Base-by-base conservation (phyloP, 176 grass and related monocot genomes). In the Oryza meyeriana region DNA sequence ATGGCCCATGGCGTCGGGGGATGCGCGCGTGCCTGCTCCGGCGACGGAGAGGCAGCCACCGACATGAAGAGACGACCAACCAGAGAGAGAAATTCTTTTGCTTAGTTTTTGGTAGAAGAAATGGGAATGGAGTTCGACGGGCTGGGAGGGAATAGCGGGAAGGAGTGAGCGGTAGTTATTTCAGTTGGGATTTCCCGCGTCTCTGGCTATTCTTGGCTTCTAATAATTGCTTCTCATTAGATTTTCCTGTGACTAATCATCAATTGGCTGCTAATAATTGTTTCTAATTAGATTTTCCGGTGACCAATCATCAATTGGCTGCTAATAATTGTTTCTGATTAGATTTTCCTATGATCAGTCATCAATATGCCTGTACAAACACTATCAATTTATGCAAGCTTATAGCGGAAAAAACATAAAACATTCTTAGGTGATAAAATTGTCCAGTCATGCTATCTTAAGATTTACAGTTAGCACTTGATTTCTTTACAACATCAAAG, bases 1-100 rank as follows among this genome's bases (percentile, higher is more conserved):
- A 4, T 90, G 88, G 61, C 88, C 89, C 88, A 91, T 94, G 82
- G 83, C 68, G 66, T 67, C 26, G 79, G 80, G 32, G 84, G 80
- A 69, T 52, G 83, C 83, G 70, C 14, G 74, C 25, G 22, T 65
- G 80, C 75, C 74, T 39, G 75, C 86, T 87, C 81, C 68, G 59
- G 28, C 59, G 75, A 29, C 79, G 86, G 81, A 77, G 81, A 84
- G 69, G 81, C 45, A 75, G 66, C 10, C 12, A 83, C 72, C 39
- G 41, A 55, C 72, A 83, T 88, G 40, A 70, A 83, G 63, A n/a
- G 64, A 2, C 35, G 65, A 20, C 44, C 57, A 45, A 52, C 35
- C 10, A 36, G 17, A 14, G 58, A 80, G 70, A 66, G 29, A 67
- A 2, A 42, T 45, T n/a, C 40, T 36, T 79, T 65, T 28, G 32